These are phyloP conservation scores for Porogramme epimiltina DNA, from an alignment of 1,284 basidiomycete genomes.

Conservation along the genomic window DNA sequence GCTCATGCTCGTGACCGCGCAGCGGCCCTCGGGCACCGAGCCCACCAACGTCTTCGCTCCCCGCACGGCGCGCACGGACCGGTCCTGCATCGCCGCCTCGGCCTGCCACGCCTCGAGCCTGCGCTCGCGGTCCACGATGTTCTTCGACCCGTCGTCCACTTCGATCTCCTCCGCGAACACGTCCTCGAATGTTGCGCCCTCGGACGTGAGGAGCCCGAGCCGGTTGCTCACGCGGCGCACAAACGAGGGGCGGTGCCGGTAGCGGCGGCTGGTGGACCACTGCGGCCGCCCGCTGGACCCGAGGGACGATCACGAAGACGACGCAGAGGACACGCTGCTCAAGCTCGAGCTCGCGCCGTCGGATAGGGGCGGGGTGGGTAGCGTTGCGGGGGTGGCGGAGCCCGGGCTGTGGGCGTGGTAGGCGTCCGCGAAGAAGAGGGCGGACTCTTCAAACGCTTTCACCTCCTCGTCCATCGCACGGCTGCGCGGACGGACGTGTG, in stretches of 20 bases:
- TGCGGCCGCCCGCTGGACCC: too few species aligned
- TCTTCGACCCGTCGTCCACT: constrained; percentile 11
- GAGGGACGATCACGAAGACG: constrained; percentile 7
- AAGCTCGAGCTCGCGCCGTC: neutral
- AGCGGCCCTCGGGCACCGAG: constrained; percentile 66
- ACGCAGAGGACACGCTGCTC: constrained; percentile 12
- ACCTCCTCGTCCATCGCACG: constrained; percentile 76
- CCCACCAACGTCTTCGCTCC: constrained; percentile 72
- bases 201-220: constrained; percentile 43
- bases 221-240: constrained; percentile 46
- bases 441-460: constrained; percentile 67
- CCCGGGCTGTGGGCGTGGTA: constrained; percentile 49
- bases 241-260: constrained; percentile 40
- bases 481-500: constrained; percentile 48
- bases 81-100: constrained; percentile 66
- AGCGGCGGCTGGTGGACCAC: too few species aligned
- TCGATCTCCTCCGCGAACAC: constrained; percentile 40
- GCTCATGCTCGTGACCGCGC: constrained; percentile 78
- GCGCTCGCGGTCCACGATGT: constrained; percentile 7
- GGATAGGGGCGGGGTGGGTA: constrained; percentile 13
- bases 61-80: constrained; percentile 72
- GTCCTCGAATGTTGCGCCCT: constrained; percentile 38
- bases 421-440: constrained; percentile 75
- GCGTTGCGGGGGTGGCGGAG: constrained; percentile 27
- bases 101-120: constrained; percentile 36